Base-by-base conservation (phyloP, 805 yeast species). In the Ogataea zsoltii region DNA sequence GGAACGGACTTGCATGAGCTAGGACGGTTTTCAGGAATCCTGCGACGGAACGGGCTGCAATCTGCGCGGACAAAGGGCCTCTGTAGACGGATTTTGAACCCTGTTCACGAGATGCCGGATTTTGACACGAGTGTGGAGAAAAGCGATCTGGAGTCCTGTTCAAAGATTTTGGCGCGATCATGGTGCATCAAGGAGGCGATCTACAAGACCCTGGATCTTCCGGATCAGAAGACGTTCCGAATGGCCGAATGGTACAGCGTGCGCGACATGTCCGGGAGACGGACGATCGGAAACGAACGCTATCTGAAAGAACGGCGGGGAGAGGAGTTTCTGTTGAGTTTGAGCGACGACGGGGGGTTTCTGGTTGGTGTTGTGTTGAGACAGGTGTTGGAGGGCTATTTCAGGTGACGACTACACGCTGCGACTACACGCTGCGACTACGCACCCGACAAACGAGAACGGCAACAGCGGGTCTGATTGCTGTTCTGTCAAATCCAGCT, bases 171-270 rank as follows among this genome's bases (percentile, higher is more conserved):
- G 15, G 77, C 88, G 1, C 79, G 80, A 2, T 54, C 76, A 15
- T 87, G 95, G 95, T 83, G 89, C 9, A 67, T 77, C 7, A 87
- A 87, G 53, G 95, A 87, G 55, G 91, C 94, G 1, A 57, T 85
- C 7, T 87, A 69, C 61, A 87, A 87, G 61, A 71, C 83, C 0
- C 61, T 87, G 45, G 77, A 72, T 38, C 41, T 54, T 1, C 50
- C 49, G 3, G 77, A 75, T 32, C 94, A 87, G 60, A 40, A 41
- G n/a, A 7, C 7, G 2, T 85, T 85, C 57, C 60, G 57, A 21
- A 84, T 87, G 68, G 72, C 67, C 7, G 61, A 78, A 3, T 87
- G 94, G 90, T 79, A 69, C 56, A 74, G 81, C 34, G 37, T 34
- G 10, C 68, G 71, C 40, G 68, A 65, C 38, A 37, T 29, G 9